phyloP scores from a whole-genome alignment of 495 filamentous ascomycete species.

The Aspergillus ostianus region DNA sequence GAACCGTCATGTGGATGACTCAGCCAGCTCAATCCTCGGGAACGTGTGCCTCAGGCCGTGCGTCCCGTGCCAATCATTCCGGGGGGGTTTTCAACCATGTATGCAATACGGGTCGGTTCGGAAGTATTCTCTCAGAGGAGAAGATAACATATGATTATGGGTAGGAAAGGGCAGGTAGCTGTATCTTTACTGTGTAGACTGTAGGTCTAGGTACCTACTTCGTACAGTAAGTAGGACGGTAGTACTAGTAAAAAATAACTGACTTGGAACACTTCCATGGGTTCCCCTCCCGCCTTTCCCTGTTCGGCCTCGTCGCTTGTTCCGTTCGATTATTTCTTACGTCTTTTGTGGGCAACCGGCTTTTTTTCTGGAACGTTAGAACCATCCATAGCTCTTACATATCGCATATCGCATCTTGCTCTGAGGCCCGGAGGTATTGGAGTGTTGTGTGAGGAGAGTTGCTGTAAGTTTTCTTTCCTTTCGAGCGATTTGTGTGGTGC shows the following conservation, averaged over 20 bases:
- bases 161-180: neutral
- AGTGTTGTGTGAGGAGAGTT: conserved; percentile 28
- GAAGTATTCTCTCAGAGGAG: neutral
- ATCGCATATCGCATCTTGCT: conserved; percentile 8
- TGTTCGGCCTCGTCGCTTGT: conserved; percentile 20
- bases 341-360: conserved; percentile 17
- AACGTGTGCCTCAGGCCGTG: conserved; percentile 19
- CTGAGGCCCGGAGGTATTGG: conserved; percentile 25
- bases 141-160: neutral
- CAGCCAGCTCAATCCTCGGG: conserved; percentile 2
- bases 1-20: neutral
- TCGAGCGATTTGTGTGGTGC: conserved; percentile 11
- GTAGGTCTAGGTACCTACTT: too few species aligned
- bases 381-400: conserved; percentile 7
- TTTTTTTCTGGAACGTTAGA: conserved; percentile 9
- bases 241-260: too few species aligned
- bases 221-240: too few species aligned
- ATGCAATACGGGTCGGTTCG: conserved; percentile 43
- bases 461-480: conserved; percentile 11
- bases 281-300: conserved; percentile 13
- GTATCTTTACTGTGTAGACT: too few species aligned
- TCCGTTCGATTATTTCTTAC: conserved; percentile 13
- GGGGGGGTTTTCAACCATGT: conserved; percentile 18
- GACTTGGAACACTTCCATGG: too few species aligned
- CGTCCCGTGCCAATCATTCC: conserved; percentile 1